Evolutionary conservation across 2,329 filamentous ascomycete species (phyloP).

Genomic region (Phialophora macrospora): DNA sequence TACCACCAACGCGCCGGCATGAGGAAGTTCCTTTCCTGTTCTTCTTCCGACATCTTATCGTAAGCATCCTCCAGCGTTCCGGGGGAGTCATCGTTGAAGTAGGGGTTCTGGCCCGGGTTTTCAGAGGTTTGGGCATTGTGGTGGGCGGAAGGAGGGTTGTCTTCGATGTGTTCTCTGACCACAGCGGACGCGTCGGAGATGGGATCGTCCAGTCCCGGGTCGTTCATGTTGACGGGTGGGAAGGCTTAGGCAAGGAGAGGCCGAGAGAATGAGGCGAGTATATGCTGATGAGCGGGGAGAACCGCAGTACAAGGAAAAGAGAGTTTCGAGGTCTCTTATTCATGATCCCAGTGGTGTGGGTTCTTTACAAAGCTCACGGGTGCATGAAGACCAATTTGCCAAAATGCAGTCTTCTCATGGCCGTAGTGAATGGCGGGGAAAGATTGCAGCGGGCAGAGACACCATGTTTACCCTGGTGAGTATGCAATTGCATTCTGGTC

Average conservation of each 20-base stretch:
- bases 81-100: slow-evolving; percentile 33
- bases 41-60: slow-evolving; percentile 30
- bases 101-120: slow-evolving; percentile 37
- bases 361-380: background rate
- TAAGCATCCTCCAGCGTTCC: slow-evolving; percentile 8
- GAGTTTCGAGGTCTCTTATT: background rate
- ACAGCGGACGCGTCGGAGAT: slow-evolving; percentile 54
- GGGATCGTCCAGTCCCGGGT: slow-evolving; percentile 59
- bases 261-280: background rate
- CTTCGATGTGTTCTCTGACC: slow-evolving; percentile 49
- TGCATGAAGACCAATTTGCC: background rate
- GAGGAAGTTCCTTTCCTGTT: slow-evolving; percentile 37
- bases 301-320: background rate
- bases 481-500: slow-evolving; percentile 1
- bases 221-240: slow-evolving; percentile 49
- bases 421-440: background rate
- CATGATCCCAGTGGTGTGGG: background rate
- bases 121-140: slow-evolving; percentile 15
- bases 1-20: slow-evolving; percentile 62
- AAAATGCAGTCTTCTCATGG: background rate
- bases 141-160: slow-evolving; percentile 38
- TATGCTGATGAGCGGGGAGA: background rate
- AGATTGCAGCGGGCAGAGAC: background rate
- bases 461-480: background rate
- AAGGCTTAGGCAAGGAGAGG: background rate